Conservation (phyloP, 352 stramenopile species). For the Phytophthora niederhauseri region DNA sequence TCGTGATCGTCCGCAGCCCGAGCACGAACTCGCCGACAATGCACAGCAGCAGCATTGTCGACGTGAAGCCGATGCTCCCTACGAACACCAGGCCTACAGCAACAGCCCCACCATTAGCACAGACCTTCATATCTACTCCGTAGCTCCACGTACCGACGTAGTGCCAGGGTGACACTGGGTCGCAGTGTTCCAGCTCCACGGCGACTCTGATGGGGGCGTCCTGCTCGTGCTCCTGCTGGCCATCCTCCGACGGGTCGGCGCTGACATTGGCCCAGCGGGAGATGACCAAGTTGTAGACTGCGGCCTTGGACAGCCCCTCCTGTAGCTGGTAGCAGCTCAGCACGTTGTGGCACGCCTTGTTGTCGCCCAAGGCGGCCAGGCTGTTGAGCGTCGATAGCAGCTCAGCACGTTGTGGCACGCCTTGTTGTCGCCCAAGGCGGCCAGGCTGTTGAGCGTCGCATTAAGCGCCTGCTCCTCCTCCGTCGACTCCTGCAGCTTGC, state of each 20-base stretch:
- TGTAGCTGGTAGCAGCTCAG: constrained; percentile 41
- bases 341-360: constrained; percentile 36
- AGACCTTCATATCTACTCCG: background rate
- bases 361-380: constrained; percentile 20
- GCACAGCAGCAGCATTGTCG: constrained; percentile 45
- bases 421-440: constrained; percentile 22
- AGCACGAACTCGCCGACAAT: constrained; percentile 56
- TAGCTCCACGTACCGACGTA: constrained; percentile 37
- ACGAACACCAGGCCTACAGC: constrained; percentile 45
- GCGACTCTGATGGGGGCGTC: constrained; percentile 23
- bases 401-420: constrained; percentile 37
- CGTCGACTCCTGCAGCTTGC: constrained; percentile 11
- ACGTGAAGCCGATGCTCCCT: constrained; percentile 49
- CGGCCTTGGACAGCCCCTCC: constrained; percentile 38
- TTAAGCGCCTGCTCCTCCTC: constrained; percentile 4
- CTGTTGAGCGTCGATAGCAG: constrained; percentile 26
- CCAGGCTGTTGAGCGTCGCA: constrained; percentile 9
- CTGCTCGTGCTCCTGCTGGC: background rate
- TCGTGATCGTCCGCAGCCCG: constrained; percentile 47
- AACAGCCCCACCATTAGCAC: background rate
- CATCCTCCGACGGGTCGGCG: background rate
- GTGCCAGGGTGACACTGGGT: constrained; percentile 44
- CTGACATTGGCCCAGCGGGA: constrained; percentile 28
- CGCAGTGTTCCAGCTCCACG: constrained; percentile 47
- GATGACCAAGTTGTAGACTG: constrained; percentile 55